These are phyloP conservation scores for Eucalyptus brandiana DNA, from an alignment of 345 rosid species.

Conservation along the genomic window DNA sequence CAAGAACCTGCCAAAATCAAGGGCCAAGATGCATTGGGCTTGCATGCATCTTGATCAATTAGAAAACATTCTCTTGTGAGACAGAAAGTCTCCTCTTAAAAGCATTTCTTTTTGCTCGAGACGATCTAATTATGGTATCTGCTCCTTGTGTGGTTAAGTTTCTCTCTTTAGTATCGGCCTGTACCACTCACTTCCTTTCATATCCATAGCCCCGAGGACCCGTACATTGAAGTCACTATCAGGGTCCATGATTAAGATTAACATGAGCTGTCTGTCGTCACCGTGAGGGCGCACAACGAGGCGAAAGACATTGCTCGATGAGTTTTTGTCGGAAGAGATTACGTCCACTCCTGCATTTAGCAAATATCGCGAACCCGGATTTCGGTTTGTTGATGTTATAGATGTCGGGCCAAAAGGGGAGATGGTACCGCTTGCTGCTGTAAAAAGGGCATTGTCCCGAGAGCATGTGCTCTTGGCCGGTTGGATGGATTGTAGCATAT, in stretches of 20 bases:
- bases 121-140: background rate
- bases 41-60: background rate
- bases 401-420: background rate
- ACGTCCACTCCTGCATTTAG: background rate
- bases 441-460: background rate
- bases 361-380: background rate
- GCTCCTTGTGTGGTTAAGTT: background rate
- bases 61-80: background rate
- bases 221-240: background rate
- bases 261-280: background rate
- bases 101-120: background rate
- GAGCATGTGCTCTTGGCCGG: background rate
- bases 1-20: background rate
- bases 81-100: background rate
- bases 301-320: background rate
- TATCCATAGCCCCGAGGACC: background rate
- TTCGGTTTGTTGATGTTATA: background rate
- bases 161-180: background rate
- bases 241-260: background rate
- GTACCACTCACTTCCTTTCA: background rate
- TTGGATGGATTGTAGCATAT: background rate
- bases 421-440: background rate
- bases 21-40: background rate
- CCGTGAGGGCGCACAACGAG: background rate
- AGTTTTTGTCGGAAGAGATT: background rate